phyloP scores from a whole-genome alignment of 768 basidiomycete genomes.

The Tylopilus rubrobrunneus region DNA sequence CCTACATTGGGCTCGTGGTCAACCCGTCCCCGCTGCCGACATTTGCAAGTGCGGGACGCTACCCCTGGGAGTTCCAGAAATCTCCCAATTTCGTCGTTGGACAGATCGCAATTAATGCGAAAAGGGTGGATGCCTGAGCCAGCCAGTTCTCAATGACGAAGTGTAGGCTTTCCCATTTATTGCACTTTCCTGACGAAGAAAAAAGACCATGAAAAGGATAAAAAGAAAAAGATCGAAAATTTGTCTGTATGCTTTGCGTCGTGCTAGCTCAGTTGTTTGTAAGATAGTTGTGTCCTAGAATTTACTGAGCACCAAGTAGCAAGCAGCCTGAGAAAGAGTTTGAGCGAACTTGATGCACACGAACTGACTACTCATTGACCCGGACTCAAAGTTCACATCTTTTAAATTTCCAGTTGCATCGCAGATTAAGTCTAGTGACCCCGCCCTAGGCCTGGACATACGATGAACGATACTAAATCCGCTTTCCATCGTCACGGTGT shows the following conservation, averaged over 20 bases:
- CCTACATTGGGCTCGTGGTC: neutral
- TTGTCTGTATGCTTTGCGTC: too few relatives aligned
- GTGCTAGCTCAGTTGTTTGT: neutral
- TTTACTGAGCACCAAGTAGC: neutral
- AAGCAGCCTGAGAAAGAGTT: too few relatives aligned
- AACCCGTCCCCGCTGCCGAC: conserved; percentile 3
- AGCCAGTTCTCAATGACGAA: neutral
- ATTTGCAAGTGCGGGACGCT: neutral
- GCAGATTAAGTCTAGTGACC: too few relatives aligned
- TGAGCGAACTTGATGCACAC: too few relatives aligned
- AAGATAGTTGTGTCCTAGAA: neutral
- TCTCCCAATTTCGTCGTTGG: neutral
- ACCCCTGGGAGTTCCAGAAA: neutral
- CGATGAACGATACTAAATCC: too few relatives aligned
- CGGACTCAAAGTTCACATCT: too few relatives aligned
- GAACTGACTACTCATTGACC: too few relatives aligned
- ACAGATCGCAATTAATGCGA: neutral
- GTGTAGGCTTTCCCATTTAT: neutral
- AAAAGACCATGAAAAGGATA: neutral
- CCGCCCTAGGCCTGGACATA: too few relatives aligned
- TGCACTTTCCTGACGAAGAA: neutral
- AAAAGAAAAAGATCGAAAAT: too few relatives aligned
- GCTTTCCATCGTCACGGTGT: too few relatives aligned
- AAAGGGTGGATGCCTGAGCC: neutral
- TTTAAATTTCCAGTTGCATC: too few relatives aligned